These are phyloP conservation scores for Phylloporus arenicola DNA, from an alignment of 768 basidiomycete species.

Conservation along the genomic window DNA sequence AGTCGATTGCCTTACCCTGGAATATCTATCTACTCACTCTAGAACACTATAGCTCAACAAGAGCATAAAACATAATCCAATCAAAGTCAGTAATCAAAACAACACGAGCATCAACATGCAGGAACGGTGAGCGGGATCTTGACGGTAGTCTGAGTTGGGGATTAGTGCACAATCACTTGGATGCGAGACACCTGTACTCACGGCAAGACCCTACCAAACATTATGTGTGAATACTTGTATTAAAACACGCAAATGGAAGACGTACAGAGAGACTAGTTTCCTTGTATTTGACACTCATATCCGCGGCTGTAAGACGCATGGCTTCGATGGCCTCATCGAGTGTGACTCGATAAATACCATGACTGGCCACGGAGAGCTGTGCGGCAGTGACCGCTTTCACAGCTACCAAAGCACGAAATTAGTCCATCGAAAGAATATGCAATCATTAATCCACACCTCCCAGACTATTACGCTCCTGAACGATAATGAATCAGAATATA, in stretches of 20 bases:
- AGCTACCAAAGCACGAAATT: slow-evolving; percentile 39
- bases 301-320: slow-evolving; percentile 87
- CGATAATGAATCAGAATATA: background rate
- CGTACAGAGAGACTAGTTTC: slow-evolving; percentile 88
- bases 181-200: slow-evolving; percentile 27
- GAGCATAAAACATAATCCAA: background rate
- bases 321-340: slow-evolving; percentile 95
- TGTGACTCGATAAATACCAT: slow-evolving; percentile 80
- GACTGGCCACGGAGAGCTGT: slow-evolving; percentile 89
- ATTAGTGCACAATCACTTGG: slow-evolving; percentile 8
- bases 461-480: slow-evolving; percentile 76
- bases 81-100: background rate
- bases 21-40: too few species aligned
- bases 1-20: too few species aligned
- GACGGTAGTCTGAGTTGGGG: slow-evolving; percentile 52
- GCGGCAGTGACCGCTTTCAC: slow-evolving; percentile 93
- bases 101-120: slow-evolving; percentile 48
- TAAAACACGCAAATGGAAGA: slow-evolving; percentile 4
- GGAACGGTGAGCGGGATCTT: slow-evolving; percentile 83
- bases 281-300: slow-evolving; percentile 95
- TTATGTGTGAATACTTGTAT: background rate
- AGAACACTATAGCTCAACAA: too few species aligned
- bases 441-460: slow-evolving; percentile 48
- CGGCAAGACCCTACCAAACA: slow-evolving; percentile 49
- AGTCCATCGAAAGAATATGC: background rate